These are phyloP conservation scores for Chlamydomonas reinhardtii DNA, from an alignment of 163 green algal species.

Conservation along the genomic window DNA sequence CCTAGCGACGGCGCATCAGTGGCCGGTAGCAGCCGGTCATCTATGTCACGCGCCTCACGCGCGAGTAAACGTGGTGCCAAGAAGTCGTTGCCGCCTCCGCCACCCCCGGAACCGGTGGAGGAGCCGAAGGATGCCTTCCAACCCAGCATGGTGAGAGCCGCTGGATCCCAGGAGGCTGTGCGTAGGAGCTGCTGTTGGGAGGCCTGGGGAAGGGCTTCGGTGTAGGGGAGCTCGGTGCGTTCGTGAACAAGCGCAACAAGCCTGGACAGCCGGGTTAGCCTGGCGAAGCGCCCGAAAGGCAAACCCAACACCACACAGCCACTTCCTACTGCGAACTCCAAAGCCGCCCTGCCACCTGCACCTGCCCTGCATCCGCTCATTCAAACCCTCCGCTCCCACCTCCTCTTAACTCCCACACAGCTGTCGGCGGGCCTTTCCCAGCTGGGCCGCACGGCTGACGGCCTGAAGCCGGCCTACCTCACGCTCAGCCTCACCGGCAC, in stretches of 20 bases:
- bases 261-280: too few species aligned
- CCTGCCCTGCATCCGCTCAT: too few species aligned
- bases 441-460: conserved; percentile 64
- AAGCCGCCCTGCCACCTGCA: too few species aligned
- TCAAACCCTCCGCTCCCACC: not conserved
- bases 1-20: conserved; percentile 3
- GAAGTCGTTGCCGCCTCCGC: not conserved
- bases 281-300: too few species aligned
- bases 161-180: too few species aligned
- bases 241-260: too few species aligned
- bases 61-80: not conserved
- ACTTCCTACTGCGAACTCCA: too few species aligned
- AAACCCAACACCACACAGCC: too few species aligned
- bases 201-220: too few species aligned
- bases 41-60: not conserved
- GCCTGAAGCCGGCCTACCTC: conserved; percentile 58
- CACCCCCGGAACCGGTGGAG: conserved; percentile 12
- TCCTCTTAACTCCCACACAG: not conserved
- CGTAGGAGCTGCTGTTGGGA: too few species aligned
- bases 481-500: conserved; percentile 59
- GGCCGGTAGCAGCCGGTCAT: conserved; percentile 3
- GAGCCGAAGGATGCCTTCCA: conserved; percentile 35
- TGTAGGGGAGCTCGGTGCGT: too few species aligned
- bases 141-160: conserved; percentile 28
- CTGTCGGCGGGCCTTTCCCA: conserved; percentile 57